These are phyloP conservation scores for Cutaneotrichosporon cavernicola DNA, from an alignment of 1,284 basidiomycete genomes.

Conservation along the genomic window DNA sequence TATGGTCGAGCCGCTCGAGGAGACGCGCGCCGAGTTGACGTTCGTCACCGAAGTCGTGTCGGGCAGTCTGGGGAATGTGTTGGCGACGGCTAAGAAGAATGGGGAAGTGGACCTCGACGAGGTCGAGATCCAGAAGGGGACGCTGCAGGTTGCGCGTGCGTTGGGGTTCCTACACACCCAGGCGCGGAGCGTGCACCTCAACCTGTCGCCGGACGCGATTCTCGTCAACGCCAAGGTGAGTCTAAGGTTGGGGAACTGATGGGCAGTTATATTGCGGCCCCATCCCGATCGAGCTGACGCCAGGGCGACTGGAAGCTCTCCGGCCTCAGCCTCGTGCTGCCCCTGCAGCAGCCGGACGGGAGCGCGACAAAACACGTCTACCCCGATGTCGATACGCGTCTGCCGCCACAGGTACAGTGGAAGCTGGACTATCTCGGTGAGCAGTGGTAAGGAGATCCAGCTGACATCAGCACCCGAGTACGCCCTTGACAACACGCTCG, in stretches of 20 bases:
- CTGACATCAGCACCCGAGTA: conserved; percentile 79
- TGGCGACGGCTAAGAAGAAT: conserved; percentile 65
- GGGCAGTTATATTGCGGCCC: background rate
- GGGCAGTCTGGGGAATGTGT: conserved; percentile 57
- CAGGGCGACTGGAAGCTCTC: conserved; percentile 98
- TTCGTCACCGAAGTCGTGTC: conserved; percentile 91
- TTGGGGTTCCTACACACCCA: conserved; percentile 89
- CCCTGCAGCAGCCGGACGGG: conserved; percentile 69
- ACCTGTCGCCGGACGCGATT: conserved; percentile 77
- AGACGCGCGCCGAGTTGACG: conserved; percentile 77
- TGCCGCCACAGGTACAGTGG: conserved; percentile 79
- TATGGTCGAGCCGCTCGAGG: conserved; percentile 97
- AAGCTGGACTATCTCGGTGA: conserved; percentile 92
- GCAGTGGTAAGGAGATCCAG: conserved; percentile 26
- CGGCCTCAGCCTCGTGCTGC: conserved; percentile 82
- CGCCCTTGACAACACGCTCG: conserved; percentile 80
- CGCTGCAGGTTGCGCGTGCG: conserved; percentile 89
- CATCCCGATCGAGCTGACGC: background rate
- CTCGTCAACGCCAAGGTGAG: conserved; percentile 82
- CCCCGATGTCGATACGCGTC: conserved; percentile 77
- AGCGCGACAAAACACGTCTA: conserved; percentile 78
- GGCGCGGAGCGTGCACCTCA: conserved; percentile 87
- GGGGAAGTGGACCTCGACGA: conserved; percentile 71
- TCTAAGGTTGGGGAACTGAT: conserved; percentile 23
- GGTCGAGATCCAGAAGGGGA: conserved; percentile 88